Conservation (phyloP, 192 early-diverging fungal genomes). For the Phycomyces nitens region DNA sequence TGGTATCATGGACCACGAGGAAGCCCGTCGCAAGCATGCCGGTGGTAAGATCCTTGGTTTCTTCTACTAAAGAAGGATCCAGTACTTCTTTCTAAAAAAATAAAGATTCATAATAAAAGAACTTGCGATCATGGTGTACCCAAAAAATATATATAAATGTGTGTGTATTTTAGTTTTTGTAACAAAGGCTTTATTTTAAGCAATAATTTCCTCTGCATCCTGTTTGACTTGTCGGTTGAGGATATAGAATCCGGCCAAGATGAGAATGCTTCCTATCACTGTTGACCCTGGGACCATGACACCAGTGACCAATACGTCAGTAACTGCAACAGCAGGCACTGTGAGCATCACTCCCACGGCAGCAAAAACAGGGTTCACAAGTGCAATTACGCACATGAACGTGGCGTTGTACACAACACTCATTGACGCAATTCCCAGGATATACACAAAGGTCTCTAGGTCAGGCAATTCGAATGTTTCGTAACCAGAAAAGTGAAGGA, state of each 20-base stretch:
- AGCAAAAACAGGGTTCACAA: constrained; percentile 69
- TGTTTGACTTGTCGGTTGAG: constrained; percentile 32
- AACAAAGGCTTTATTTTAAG: too few relatives aligned
- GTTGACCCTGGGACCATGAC: constrained; percentile 48
- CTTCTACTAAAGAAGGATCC: constrained; percentile 65
- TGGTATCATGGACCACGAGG: constrained; percentile 99
- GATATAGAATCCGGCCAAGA: constrained; percentile 51
- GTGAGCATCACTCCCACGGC: constrained; percentile 80
- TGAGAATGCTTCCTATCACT: constrained; percentile 49
- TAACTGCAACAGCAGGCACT: constrained; percentile 64
- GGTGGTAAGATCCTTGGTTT: constrained; percentile 98
- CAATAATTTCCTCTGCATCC: constrained; percentile 15
- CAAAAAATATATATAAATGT: too few relatives aligned
- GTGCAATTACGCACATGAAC: constrained; percentile 73
- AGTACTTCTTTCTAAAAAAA: not conserved
- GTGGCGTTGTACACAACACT: constrained; percentile 75
- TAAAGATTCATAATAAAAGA: not conserved
- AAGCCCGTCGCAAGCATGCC: constrained; percentile 94
- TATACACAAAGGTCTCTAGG: constrained; percentile 42
- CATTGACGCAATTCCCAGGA: constrained; percentile 63
- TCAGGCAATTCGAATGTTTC: constrained; percentile 70
- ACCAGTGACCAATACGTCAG: constrained; percentile 51
- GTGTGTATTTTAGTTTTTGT: too few relatives aligned
- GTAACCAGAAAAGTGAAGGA: constrained; percentile 55
- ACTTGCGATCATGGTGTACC: too few relatives aligned